These are phyloP conservation scores for Lachancea kluyveri DNA, from an alignment of 805 yeast genomes.

Conservation along the genomic window DNA sequence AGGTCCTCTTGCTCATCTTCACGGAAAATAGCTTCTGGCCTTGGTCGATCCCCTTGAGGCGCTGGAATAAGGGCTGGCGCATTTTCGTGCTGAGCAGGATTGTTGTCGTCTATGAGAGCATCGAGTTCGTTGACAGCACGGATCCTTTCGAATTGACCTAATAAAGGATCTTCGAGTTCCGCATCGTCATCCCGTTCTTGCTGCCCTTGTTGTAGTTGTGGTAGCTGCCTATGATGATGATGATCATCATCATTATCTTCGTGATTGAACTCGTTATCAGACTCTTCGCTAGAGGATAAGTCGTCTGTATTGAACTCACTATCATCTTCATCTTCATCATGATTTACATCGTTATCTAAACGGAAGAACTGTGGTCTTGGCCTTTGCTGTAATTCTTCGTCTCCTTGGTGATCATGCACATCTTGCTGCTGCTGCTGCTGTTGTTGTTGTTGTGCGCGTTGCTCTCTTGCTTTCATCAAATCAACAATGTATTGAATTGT, in stretches of 20 bases:
- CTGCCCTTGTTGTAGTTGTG: conserved; percentile 11
- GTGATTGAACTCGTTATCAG: conserved; percentile 11
- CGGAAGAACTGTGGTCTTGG: no score
- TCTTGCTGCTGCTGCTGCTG: not conserved
- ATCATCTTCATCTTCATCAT: conserved; percentile 4
- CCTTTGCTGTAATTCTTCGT: no score
- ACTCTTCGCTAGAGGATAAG: conserved; percentile 2
- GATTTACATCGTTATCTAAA: conserved; percentile 5
- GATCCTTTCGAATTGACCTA: no score
- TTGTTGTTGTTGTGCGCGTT: conserved; percentile 6
- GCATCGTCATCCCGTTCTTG: conserved; percentile 17
- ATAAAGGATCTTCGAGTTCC: conserved; percentile 2
- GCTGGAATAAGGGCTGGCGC: not conserved
- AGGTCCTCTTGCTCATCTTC: conserved; percentile 9
- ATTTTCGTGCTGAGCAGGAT: conserved; percentile 2
- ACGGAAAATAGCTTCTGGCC: conserved; percentile 7
- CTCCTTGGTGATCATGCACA: no score
- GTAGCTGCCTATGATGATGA: conserved; percentile 14
- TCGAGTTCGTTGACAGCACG: conserved; percentile 24
- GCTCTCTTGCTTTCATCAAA: conserved; percentile 25
- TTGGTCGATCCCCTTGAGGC: conserved; percentile 3
- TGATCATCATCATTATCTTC: conserved; percentile 26
- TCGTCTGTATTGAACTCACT: conserved; percentile 1
- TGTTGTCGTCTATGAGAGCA: conserved; percentile 12
- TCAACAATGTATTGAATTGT: conserved; percentile 24